phyloP scores from a whole-genome alignment of 768 basidiomycete genomes.

The Kwoniella pini region DNA sequence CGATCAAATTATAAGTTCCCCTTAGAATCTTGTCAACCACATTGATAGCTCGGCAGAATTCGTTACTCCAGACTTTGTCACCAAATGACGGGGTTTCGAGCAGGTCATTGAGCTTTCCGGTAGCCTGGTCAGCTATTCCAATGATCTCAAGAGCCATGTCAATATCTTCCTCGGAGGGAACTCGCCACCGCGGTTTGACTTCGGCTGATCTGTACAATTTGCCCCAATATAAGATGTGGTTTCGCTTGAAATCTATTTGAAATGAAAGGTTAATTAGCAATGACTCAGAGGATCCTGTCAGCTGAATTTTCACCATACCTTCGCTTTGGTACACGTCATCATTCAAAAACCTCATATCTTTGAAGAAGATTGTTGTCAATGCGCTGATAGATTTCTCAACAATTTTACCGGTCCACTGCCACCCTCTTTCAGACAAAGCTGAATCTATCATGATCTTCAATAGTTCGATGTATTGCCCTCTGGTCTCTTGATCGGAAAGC shows the following conservation, averaged over 20 bases:
- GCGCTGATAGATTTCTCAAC: conserved; percentile 71
- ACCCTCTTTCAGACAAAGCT: conserved; percentile 76
- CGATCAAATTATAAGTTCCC: conserved; percentile 59
- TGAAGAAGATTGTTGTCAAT: conserved; percentile 75
- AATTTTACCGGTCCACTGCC: conserved; percentile 76
- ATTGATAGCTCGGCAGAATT: conserved; percentile 77
- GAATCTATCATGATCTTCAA: conserved; percentile 68
- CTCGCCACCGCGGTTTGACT: conserved; percentile 81
- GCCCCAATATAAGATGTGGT: conserved; percentile 77
- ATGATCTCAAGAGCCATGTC: conserved; percentile 72
- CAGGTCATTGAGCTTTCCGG: conserved; percentile 63
- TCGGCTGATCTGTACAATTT: conserved; percentile 71
- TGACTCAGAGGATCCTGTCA: too few species aligned
- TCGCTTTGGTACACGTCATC: conserved; percentile 71
- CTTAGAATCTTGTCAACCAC: conserved; percentile 73
- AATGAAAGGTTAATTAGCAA: too few species aligned
- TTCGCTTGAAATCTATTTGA: conserved; percentile 71
- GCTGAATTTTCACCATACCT: too few species aligned
- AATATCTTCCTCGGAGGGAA: conserved; percentile 70
- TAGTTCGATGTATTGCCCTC: conserved; percentile 52
- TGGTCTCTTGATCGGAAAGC: conserved; percentile 29
- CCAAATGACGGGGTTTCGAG: conserved; percentile 61
- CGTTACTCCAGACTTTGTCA: conserved; percentile 80
- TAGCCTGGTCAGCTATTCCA: conserved; percentile 61
- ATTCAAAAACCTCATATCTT: conserved; percentile 80